These are phyloP conservation scores for Selenicereus undatus DNA, from an alignment of 148 eudicot genomes.

Conservation along the genomic window DNA sequence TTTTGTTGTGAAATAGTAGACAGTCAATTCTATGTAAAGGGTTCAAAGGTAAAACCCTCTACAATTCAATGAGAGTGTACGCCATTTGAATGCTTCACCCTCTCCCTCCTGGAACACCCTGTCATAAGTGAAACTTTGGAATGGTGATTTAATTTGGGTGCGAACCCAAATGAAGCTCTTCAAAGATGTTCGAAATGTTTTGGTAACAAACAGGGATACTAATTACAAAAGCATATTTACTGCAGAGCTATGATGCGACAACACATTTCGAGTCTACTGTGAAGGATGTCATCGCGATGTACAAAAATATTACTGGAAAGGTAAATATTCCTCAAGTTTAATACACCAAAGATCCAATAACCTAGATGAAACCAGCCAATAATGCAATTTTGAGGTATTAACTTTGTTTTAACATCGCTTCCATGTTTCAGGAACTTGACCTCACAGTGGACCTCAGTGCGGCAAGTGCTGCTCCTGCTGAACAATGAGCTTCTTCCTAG, in stretches of 20 bases:
- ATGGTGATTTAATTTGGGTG: not conserved
- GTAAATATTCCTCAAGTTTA: constrained; percentile 21
- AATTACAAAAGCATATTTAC: constrained; percentile 4
- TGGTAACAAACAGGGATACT: not conserved
- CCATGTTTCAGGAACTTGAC: constrained; percentile 51
- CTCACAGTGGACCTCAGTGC: constrained; percentile 74
- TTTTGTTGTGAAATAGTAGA: too few relatives aligned
- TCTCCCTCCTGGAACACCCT: too few relatives aligned
- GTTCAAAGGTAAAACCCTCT: not conserved
- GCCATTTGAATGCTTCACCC: too few relatives aligned
- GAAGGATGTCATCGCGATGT: constrained; percentile 60
- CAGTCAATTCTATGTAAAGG: too few relatives aligned
- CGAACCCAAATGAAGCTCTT: not conserved
- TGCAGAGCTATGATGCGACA: constrained; percentile 73
- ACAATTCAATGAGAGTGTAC: too few relatives aligned
- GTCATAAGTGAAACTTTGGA: too few relatives aligned
- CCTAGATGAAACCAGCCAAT: not conserved
- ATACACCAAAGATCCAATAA: too few relatives aligned
- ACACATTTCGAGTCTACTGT: constrained; percentile 80
- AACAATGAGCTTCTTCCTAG: constrained; percentile 34
- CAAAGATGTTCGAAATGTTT: not conserved
- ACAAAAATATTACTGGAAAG: constrained; percentile 73
- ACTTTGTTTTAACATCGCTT: not conserved
- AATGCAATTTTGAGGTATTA: not conserved
- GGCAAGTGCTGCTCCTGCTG: constrained; percentile 62